Evolutionary conservation across 305 asterid genomes (phyloP).

Genomic region (Fraxinus dipetala): DNA sequence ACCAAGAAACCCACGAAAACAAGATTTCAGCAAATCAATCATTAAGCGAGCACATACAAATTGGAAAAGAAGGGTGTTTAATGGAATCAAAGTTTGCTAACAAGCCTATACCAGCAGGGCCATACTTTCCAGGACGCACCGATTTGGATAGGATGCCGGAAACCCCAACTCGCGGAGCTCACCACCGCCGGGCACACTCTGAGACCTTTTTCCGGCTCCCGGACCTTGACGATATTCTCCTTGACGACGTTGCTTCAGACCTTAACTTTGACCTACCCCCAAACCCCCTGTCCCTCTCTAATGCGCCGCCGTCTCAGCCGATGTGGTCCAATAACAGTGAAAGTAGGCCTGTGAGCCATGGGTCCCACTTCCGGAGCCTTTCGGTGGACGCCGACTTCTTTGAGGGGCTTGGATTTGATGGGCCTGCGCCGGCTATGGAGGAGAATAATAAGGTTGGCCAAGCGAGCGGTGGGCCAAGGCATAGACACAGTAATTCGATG

Average conservation of each 20-base stretch:
- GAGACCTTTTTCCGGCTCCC: conserved; percentile 84
- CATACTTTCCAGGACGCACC: conserved; percentile 36
- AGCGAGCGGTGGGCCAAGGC: conserved; percentile 38
- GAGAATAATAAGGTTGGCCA: conserved; percentile 23
- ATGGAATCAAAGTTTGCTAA: conserved; percentile 67
- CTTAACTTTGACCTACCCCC: conserved; percentile 43
- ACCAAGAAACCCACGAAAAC: not conserved
- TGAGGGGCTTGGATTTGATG: conserved; percentile 66
- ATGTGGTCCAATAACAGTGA: conserved; percentile 29
- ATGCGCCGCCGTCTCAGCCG: conserved; percentile 31
- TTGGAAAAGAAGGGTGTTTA: conserved; percentile 16
- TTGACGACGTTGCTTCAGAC: conserved; percentile 61
- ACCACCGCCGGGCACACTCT: conserved; percentile 92
- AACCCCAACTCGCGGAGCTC: conserved; percentile 57
- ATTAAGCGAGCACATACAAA: not conserved
- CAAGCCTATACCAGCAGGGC: conserved; percentile 38
- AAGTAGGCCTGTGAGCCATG: conserved; percentile 27
- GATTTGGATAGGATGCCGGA: conserved; percentile 79
- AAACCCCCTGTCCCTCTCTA: conserved; percentile 34
- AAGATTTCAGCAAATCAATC: not conserved
- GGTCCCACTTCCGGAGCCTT: conserved; percentile 60
- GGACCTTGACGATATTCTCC: conserved; percentile 68
- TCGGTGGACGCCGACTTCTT: conserved; percentile 86
- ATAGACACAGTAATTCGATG: conserved; percentile 73
- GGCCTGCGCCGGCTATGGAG: conserved; percentile 30